phyloP scores from a whole-genome alignment of 768 basidiomycete genomes.

The Piloderma croceum region DNA sequence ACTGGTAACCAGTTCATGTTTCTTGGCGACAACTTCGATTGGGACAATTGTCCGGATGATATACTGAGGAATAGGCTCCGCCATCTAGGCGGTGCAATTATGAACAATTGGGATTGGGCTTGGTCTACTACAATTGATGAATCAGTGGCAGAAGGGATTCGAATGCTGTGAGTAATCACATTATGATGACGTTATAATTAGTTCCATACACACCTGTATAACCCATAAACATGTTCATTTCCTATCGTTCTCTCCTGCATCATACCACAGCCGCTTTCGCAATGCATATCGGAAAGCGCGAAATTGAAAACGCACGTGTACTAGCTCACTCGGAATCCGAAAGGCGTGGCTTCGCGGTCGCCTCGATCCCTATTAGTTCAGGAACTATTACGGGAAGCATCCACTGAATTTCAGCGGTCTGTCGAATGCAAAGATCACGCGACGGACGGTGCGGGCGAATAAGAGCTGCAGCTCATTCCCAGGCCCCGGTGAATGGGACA shows the following conservation, averaged over 20 bases:
- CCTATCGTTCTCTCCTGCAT: neutral
- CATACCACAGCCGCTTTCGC: neutral
- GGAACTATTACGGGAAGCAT: neutral
- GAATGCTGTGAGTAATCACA: neutral
- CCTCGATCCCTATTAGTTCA: neutral
- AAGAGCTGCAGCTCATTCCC: too few relatives aligned
- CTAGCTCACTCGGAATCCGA: too few relatives aligned
- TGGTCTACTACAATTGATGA: constrained; percentile 47
- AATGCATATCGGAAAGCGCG: neutral
- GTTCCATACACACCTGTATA: neutral
- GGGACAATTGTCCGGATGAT: neutral
- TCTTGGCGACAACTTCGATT: neutral
- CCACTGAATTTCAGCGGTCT: neutral
- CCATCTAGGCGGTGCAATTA: neutral
- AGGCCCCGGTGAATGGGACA: too few relatives aligned
- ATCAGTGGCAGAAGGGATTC: constrained; percentile 33
- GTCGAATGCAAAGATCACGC: constrained; percentile 1
- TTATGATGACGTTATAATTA: neutral
- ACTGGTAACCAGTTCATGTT: neutral
- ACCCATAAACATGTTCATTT: neutral
- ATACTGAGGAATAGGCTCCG: neutral
- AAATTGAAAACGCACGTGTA: too few relatives aligned
- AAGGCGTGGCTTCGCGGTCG: too few relatives aligned
- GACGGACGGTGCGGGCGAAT: constrained; percentile 10
- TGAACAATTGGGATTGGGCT: constrained; percentile 7